Evolutionary conservation across 164 flowering plant genomes (phyloP), one percentile per base, ranked within the genome.

Genomic region (Houttuynia cordata): DNA sequence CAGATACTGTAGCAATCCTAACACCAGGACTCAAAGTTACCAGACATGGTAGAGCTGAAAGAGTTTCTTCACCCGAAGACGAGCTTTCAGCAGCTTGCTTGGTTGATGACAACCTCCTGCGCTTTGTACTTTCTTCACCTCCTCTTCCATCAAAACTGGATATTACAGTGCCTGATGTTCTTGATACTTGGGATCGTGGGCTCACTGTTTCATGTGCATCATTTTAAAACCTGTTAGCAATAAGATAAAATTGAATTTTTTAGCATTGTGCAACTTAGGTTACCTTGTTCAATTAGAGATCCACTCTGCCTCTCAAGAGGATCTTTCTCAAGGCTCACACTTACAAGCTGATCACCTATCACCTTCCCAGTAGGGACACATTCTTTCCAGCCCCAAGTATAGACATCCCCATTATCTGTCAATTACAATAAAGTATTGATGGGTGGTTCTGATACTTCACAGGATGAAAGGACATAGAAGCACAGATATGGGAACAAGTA

Each of bases 311-410:
- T 71, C 53, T 87, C 88, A 52, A 37, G 34, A 30, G 30, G 61
- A 70, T 85, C 93, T 68, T 76, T 85, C 54, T 84, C 92, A 55
- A 59, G 23, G 39, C 23, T 64, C 66, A 58, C 73, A 4, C 74
- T 79, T 0, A 53, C 8, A 18, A 87, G 58, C 42, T 78, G 74
- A 51, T 86, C 95, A 52, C 81, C 89, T 17, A 83, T 61, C 4
- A 89, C 78, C 75, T 81, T 91, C 23, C 96, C 99, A 58, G 96
- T 82, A 18, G 99, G 99, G 39, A 94, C 76, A 73, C 97, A 94
- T 68, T 94, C 99, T 70, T 87, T 91, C 99, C 99, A 94, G 49
- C 97, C 99, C 99, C 99, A 94, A 7, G 97, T 91, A 66, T 87
- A 91, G 64, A 91, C 97, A 69, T 87, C 88, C 57, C 87, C 95